These are phyloP conservation scores for Lecanicillium sp. DNA, from an alignment of 2,329 filamentous ascomycete genomes.

Conservation along the genomic window DNA sequence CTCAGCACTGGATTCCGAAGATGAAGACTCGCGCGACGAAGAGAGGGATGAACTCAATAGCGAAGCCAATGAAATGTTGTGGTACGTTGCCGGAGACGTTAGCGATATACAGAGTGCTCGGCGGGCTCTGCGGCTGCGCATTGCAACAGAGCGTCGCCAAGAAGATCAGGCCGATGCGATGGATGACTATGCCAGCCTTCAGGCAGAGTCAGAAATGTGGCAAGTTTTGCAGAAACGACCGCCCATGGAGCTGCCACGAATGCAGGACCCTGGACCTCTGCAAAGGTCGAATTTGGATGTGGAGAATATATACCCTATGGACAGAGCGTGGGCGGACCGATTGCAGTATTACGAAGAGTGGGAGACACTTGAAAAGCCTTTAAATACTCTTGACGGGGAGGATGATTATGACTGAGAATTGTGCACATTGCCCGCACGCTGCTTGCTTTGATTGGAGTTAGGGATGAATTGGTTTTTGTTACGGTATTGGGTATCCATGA, in stretches of 20 bases:
- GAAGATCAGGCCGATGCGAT: slow-evolving; percentile 35
- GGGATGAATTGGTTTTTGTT: not conserved
- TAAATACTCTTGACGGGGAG: not conserved
- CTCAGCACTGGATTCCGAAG: slow-evolving; percentile 8
- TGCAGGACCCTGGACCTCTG: slow-evolving; percentile 19
- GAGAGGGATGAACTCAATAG: slow-evolving; percentile 22
- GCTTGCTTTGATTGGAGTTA: not conserved
- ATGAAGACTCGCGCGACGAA: slow-evolving; percentile 14
- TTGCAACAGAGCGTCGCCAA: slow-evolving; percentile 32
- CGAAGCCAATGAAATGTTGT: slow-evolving; percentile 35
- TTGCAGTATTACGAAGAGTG: slow-evolving; percentile 32
- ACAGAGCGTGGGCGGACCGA: slow-evolving; percentile 30
- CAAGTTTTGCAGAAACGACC: slow-evolving; percentile 31
- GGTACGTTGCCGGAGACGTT: slow-evolving; percentile 31
- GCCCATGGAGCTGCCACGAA: slow-evolving; percentile 23
- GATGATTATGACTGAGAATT: slow-evolving; percentile 1
- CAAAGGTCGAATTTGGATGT: slow-evolving; percentile 22
- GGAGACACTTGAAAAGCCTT: slow-evolving; percentile 23
- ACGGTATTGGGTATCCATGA: slow-evolving; percentile 4
- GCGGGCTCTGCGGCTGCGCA: slow-evolving; percentile 27
- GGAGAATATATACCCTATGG: slow-evolving; percentile 27
- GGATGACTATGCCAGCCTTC: slow-evolving; percentile 31
- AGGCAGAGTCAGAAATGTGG: slow-evolving; percentile 40
- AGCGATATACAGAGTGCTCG: slow-evolving; percentile 28
- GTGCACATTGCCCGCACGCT: not conserved